phyloP scores from a whole-genome alignment of 257 asterid species.

The Salvia miltiorrhiza region DNA sequence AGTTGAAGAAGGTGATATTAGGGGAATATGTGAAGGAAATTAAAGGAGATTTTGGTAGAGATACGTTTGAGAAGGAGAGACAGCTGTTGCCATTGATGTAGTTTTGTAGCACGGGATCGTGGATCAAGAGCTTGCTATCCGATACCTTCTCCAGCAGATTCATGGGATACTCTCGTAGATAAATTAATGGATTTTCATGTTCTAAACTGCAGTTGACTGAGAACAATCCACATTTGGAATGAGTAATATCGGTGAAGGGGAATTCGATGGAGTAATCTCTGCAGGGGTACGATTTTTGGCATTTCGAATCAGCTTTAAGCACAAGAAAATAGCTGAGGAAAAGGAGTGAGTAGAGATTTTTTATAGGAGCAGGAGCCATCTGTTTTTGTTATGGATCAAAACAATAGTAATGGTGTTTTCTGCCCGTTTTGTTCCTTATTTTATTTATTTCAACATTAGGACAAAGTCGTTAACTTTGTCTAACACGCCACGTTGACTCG shows the following conservation, averaged over 20 bases:
- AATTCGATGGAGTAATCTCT: slow-evolving; percentile 21
- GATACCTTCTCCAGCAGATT: neutral
- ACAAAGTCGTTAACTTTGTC: neutral
- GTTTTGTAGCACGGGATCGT: neutral
- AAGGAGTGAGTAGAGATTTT: neutral
- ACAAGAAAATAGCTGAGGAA: slow-evolving; percentile 9
- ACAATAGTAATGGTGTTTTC: too few relatives aligned
- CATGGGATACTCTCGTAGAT: neutral
- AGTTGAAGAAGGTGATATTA: slow-evolving; percentile 26
- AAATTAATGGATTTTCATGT: slow-evolving; percentile 8
- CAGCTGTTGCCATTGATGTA: neutral
- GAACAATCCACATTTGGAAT: slow-evolving; percentile 35
- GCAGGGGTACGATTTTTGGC: slow-evolving; percentile 34
- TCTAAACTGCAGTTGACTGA: neutral
- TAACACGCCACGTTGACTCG: neutral
- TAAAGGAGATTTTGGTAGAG: neutral
- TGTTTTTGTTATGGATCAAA: neutral
- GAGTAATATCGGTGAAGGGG: slow-evolving; percentile 20
- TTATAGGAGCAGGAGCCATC: neutral
- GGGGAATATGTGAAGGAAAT: slow-evolving; percentile 22
- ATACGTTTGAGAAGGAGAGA: neutral
- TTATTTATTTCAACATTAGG: neutral
- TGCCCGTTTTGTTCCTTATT: neutral
- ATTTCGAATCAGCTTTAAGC: slow-evolving; percentile 12
- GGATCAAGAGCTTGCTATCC: neutral